Evolutionary conservation across 2,329 filamentous ascomycete species (phyloP).

Genomic region (Botrytis fragariae): DNA sequence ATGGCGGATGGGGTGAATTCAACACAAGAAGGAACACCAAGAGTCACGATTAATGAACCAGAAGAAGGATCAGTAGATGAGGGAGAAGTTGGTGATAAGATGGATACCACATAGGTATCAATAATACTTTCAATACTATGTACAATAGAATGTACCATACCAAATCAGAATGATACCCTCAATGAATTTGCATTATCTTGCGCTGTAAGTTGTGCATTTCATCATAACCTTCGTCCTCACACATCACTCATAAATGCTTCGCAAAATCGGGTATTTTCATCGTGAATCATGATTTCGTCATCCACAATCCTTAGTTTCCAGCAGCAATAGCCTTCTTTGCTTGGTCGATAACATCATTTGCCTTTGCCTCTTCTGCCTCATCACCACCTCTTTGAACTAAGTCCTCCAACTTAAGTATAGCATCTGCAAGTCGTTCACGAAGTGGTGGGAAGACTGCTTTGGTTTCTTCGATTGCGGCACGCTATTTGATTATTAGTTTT

Average conservation of each 20-base stretch:
- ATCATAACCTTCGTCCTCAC: not conserved
- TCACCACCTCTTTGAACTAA: conserved; percentile 60
- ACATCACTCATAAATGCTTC: conserved; percentile 5
- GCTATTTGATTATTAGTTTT: conserved; percentile 27
- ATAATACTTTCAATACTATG: conserved; percentile 18
- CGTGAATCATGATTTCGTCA: conserved; percentile 16
- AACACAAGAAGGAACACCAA: conserved; percentile 43
- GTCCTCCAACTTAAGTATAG: conserved; percentile 71
- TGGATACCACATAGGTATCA: conserved; percentile 57
- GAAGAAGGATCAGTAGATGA: conserved; percentile 37
- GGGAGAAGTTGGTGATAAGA: conserved; percentile 51
- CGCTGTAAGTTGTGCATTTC: not conserved
- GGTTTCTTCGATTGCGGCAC: conserved; percentile 74
- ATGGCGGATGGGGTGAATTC: conserved; percentile 32
- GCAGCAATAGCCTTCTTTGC: conserved; percentile 54
- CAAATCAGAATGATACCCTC: conserved; percentile 32
- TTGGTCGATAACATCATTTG: conserved; percentile 45
- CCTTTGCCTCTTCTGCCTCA: conserved; percentile 51
- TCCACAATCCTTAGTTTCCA: conserved; percentile 41
- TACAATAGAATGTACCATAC: conserved; percentile 35
- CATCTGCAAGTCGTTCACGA: conserved; percentile 66
- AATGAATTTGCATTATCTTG: not conserved
- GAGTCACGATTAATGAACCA: conserved; percentile 51
- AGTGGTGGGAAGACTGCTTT: conserved; percentile 76
- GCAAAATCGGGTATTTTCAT: conserved; percentile 9